phyloP scores from a whole-genome alignment of 1,284 basidiomycete species.

The Puccinia hordei region DNA sequence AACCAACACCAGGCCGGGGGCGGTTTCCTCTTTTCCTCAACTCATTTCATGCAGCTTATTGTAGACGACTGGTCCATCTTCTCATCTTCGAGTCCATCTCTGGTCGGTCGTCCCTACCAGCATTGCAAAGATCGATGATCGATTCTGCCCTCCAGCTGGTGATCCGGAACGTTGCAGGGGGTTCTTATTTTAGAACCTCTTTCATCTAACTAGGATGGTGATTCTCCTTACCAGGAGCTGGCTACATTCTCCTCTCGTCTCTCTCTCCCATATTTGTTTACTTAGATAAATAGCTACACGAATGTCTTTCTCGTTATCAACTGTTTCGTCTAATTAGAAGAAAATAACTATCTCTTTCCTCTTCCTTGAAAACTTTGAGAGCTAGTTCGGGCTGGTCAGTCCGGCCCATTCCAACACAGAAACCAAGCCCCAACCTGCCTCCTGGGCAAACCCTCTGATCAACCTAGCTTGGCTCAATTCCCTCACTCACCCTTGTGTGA shows the following conservation, averaged over 20 bases:
- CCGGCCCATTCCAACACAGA: no score
- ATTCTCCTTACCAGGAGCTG: constrained; percentile 21
- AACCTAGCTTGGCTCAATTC: no score
- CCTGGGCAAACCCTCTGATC: no score
- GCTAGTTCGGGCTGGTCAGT: no score
- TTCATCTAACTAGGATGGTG: neutral
- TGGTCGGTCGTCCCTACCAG: constrained; percentile 13
- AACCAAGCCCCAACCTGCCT: no score
- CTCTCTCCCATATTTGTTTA: no score
- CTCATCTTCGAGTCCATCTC: neutral
- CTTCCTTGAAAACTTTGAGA: no score
- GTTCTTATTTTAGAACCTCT: neutral
- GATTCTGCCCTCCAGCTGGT: constrained; percentile 7
- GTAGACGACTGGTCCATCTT: neutral
- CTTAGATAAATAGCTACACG: no score
- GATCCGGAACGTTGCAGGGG: constrained; percentile 3
- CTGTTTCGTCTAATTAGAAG: no score
- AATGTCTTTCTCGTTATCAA: no score
- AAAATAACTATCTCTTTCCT: no score
- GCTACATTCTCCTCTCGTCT: neutral
- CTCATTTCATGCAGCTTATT: constrained; percentile 15
- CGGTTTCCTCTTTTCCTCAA: neutral
- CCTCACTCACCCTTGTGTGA: no score
- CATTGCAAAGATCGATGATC: neutral
- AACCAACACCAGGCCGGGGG: neutral